Percentiles rank a stretch among this genome's conserved stretches.
Evolutionary conservation across 2,329 filamentous ascomycete species (phyloP).

Genomic region (Malbranchea zuffiana): DNA sequence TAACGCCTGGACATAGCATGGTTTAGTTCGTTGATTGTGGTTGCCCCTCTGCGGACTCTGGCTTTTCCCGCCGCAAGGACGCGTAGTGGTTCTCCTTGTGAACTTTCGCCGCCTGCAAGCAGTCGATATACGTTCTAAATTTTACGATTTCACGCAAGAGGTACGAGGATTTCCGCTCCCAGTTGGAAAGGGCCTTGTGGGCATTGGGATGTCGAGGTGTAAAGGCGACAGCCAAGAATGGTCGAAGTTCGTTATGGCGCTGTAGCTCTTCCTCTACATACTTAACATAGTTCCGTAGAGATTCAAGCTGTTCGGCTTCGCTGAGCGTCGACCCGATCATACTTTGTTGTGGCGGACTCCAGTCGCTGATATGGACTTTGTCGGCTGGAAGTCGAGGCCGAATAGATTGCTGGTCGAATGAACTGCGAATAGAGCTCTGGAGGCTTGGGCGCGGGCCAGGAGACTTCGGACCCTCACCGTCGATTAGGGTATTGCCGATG

Average conservation of each 20-base stretch:
- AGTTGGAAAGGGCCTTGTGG: slow-evolving; percentile 80
- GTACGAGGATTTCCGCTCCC: slow-evolving; percentile 92
- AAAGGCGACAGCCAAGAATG: slow-evolving; percentile 80
- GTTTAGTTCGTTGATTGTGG: no score
- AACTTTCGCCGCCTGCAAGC: slow-evolving; percentile 57
- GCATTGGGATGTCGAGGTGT: slow-evolving; percentile 73
- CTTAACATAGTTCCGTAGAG: slow-evolving; percentile 66
- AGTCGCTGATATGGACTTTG: slow-evolving; percentile 71
- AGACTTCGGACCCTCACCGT: slow-evolving; percentile 31
- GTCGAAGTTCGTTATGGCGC: slow-evolving; percentile 76
- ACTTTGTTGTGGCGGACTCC: slow-evolving; percentile 79
- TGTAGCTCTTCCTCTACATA: slow-evolving; percentile 77
- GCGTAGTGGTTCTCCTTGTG: slow-evolving; percentile 62
- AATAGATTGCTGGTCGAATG: slow-evolving; percentile 54
- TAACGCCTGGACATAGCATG: no score
- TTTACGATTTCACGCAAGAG: slow-evolving; percentile 90
- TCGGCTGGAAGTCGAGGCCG: slow-evolving; percentile 70
- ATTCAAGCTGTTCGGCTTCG: slow-evolving; percentile 70
- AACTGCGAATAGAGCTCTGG: slow-evolving; percentile 53
- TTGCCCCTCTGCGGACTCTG: slow-evolving; percentile 4
- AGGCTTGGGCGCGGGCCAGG: slow-evolving; percentile 40
- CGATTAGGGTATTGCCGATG: slow-evolving; percentile 65
- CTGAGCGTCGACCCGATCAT: slow-evolving; percentile 70
- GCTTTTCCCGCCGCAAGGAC: slow-evolving; percentile 15
- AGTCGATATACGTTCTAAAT: slow-evolving; percentile 89